These are phyloP conservation scores for Botryotinia convoluta DNA, from an alignment of 2,329 filamentous ascomycete genomes.

Conservation along the genomic window DNA sequence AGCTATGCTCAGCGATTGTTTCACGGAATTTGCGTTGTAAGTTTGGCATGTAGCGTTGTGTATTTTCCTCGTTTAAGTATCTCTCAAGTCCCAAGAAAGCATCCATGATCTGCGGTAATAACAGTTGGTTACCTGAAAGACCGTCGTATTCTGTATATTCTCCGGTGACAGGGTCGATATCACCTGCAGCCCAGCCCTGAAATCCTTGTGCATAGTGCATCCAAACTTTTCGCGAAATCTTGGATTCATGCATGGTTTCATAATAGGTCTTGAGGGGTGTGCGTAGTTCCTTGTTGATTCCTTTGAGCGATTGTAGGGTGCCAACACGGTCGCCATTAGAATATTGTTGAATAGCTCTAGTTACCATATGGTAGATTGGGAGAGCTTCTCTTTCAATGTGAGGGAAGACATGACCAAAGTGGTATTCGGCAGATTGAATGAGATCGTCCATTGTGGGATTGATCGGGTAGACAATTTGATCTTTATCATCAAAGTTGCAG, in stretches of 20 bases:
- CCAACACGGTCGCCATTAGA: constrained; percentile 13
- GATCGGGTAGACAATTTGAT: constrained; percentile 35
- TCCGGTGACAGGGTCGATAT: constrained; percentile 28
- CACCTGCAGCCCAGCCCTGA: constrained; percentile 40
- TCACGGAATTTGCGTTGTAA: constrained; percentile 14
- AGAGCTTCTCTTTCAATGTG: constrained; percentile 32
- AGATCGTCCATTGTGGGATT: constrained; percentile 37
- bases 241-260: constrained; percentile 34
- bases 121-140: constrained; percentile 40
- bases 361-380: constrained; percentile 15
- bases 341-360: constrained; percentile 13
- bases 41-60: constrained; percentile 17
- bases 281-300: constrained; percentile 26
- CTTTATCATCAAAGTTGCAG: constrained; percentile 37
- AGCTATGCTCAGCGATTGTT: constrained; percentile 11
- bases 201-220: constrained; percentile 40
- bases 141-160: constrained; percentile 39
- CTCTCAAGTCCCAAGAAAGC: constrained; percentile 39
- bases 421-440: constrained; percentile 37
- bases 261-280: constrained; percentile 35
- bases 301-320: constrained; percentile 4
- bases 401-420: constrained; percentile 37
- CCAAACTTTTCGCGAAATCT: constrained; percentile 37
- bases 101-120: constrained; percentile 40
- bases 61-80: constrained; percentile 35